Evolutionary conservation across 2,329 filamentous ascomycete species (phyloP).

Genomic region (Zymoseptoria passerinii): DNA sequence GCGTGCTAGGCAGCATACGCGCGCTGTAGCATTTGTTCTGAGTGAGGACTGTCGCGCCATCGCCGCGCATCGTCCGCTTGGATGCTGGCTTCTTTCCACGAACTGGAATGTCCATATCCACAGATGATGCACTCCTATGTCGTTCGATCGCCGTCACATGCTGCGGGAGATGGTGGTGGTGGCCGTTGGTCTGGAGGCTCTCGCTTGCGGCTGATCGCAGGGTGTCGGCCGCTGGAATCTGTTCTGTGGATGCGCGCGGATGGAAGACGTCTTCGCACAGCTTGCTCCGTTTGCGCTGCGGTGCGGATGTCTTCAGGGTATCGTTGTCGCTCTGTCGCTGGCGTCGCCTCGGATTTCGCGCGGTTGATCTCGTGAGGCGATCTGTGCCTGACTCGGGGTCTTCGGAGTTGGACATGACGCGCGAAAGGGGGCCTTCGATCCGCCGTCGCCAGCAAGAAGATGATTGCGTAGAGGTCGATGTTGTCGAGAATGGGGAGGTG

Average conservation of each 20-base stretch:
- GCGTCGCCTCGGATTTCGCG: conserved; percentile 39
- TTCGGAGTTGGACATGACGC: conserved; percentile 7
- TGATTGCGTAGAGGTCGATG: background rate
- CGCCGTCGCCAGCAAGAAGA: background rate
- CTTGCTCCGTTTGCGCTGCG: conserved; percentile 42
- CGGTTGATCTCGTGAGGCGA: conserved; percentile 26
- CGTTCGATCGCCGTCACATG: background rate
- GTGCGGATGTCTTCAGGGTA: conserved; percentile 32
- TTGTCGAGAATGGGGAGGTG: background rate
- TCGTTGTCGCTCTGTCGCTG: conserved; percentile 39
- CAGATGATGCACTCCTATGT: background rate
- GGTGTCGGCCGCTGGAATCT: conserved; percentile 6
- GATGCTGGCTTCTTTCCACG: conserved; percentile 6
- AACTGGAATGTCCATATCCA: background rate
- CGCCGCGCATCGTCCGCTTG: conserved; percentile 23
- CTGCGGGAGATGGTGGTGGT: background rate
- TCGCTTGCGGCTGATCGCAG: conserved; percentile 11
- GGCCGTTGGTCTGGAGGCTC: conserved; percentile 7
- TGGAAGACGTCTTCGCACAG: conserved; percentile 36
- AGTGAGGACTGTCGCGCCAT: conserved; percentile 44
- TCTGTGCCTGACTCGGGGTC: conserved; percentile 13
- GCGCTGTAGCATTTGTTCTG: conserved; percentile 79
- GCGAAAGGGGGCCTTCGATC: background rate
- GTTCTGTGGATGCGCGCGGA: conserved; percentile 15
- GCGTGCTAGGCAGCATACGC: conserved; percentile 73